Evolutionary conservation across 371 early-diverging fungal species (phyloP).

Genomic region (Apophysomyces variabilis): DNA sequence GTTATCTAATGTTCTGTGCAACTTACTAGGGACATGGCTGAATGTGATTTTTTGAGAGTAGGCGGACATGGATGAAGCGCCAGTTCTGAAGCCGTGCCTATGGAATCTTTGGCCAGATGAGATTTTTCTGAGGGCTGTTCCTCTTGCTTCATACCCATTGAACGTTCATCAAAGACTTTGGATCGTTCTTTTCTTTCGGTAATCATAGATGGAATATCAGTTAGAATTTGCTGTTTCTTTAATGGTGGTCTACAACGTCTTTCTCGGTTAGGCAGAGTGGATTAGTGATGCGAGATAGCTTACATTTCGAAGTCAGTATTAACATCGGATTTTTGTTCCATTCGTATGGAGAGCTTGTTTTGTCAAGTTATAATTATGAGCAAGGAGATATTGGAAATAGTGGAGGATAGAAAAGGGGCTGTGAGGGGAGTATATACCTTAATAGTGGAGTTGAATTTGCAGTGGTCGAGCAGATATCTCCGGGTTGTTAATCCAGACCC

Average conservation of each 20-base stretch:
- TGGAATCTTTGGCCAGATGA: neutral
- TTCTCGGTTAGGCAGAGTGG: too few species aligned
- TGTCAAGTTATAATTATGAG: constrained; percentile 4
- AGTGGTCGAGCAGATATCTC: constrained; percentile 47
- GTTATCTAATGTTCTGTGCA: neutral
- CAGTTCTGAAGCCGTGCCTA: neutral
- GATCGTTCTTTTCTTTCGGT: constrained; percentile 52
- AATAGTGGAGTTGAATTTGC: constrained; percentile 55
- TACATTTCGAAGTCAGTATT: constrained; percentile 35
- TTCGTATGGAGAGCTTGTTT: constrained; percentile 38
- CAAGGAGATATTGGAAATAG: neutral
- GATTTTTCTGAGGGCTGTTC: neutral
- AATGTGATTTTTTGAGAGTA: constrained; percentile 28
- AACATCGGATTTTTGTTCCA: constrained; percentile 37
- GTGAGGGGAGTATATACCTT: constrained; percentile 29
- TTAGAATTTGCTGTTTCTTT: constrained; percentile 43
- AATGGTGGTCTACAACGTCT: constrained; percentile 35
- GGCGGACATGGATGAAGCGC: constrained; percentile 7
- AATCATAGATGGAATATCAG: constrained; percentile 48
- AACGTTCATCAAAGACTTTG: constrained; percentile 38
- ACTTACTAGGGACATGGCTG: constrained; percentile 33
- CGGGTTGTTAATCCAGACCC: constrained; percentile 33
- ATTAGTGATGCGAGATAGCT: neutral
- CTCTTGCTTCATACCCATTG: constrained; percentile 20
- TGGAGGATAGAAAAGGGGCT: neutral